These are phyloP conservation scores for Cyberlindnera mycetangii DNA, from an alignment of 805 yeast species.

Conservation along the genomic window DNA sequence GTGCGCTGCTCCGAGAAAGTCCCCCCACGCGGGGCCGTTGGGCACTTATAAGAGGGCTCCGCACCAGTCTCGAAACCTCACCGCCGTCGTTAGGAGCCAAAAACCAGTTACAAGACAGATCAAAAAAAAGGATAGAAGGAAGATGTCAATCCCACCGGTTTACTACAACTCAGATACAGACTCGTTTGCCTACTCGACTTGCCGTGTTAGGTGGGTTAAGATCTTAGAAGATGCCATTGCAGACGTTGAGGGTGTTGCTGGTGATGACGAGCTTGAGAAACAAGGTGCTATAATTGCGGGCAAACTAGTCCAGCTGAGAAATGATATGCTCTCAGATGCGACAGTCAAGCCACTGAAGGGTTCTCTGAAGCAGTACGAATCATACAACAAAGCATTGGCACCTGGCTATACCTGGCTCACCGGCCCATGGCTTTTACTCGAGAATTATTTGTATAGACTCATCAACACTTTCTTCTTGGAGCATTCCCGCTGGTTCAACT, in stretches of 20 bases:
- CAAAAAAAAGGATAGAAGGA: neutral
- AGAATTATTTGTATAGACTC: constrained; percentile 77
- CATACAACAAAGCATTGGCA: constrained; percentile 57
- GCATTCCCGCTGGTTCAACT: constrained; percentile 41
- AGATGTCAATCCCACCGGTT: constrained; percentile 29
- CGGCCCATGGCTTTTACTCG: constrained; percentile 90
- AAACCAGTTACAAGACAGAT: no score
- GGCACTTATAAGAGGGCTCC: no score
- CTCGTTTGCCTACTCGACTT: constrained; percentile 83
- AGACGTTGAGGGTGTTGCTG: constrained; percentile 46
- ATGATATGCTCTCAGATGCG: constrained; percentile 41
- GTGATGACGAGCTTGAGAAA: constrained; percentile 26
- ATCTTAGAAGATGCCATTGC: constrained; percentile 65
- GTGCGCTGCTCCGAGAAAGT: no score
- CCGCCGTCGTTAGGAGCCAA: no score
- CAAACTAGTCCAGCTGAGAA: constrained; percentile 41
- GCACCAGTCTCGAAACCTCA: no score
- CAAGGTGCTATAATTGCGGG: constrained; percentile 49
- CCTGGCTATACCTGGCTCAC: constrained; percentile 59
- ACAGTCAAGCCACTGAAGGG: constrained; percentile 43
- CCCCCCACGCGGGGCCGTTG: no score
- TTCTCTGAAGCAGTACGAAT: constrained; percentile 43
- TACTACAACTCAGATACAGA: constrained; percentile 65
- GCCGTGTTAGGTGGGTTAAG: constrained; percentile 82
- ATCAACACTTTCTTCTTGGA: constrained; percentile 45